Evolutionary conservation across 108 stramenopile species (phyloP), one percentile per base, ranked within the genome.

Genomic region (Asterionellopsis glacialis): DNA sequence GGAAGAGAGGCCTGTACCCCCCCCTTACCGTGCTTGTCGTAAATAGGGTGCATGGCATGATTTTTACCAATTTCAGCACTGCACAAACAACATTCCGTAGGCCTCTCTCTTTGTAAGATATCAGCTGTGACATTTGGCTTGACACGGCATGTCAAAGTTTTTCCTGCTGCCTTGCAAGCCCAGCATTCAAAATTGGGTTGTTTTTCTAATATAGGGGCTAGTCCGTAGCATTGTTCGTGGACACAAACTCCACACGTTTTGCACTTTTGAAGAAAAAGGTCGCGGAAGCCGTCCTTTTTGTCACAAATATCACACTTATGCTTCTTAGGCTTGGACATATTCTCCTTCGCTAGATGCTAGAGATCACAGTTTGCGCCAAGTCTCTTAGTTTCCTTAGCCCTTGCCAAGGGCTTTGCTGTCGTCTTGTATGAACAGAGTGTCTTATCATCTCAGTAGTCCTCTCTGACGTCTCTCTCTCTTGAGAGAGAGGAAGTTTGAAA

Each of bases 21-120:
- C 7, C 64, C 42, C 10, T 24, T 22, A 10, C 79, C 79, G 42
- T 71, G 54, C 6, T 65, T 57, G 51, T 84, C 83, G 25, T 60
- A 69, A 0, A 84, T 19, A 12, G 77, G 77, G 62, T 81, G 83
- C 83, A 84, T 84, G 12, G 83, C 79, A 27, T 78, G 83, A 14
- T 15, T 54, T 14, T 56, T 63, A 11, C 71, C 79, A 11, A 57
- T 33, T 50, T 65, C 64, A 51, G 54, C 50, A 44, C 45, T 57
- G 51, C 83, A 84, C 47, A 84, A 51, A 18, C 63, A 54, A 65
- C 83, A 84, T 22, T 80, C 74, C 9, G 72, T 75, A 11, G 83
- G 79, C 4, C 83, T 73, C 26, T 38, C 43, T 3, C 45, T 26
- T n/a, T 77, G 69, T 27, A 14, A 51, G 41, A 80, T 66, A 21